Base-by-base conservation (phyloP, 2,329 filamentous ascomycete genomes). In the Onygenales sp. region DNA sequence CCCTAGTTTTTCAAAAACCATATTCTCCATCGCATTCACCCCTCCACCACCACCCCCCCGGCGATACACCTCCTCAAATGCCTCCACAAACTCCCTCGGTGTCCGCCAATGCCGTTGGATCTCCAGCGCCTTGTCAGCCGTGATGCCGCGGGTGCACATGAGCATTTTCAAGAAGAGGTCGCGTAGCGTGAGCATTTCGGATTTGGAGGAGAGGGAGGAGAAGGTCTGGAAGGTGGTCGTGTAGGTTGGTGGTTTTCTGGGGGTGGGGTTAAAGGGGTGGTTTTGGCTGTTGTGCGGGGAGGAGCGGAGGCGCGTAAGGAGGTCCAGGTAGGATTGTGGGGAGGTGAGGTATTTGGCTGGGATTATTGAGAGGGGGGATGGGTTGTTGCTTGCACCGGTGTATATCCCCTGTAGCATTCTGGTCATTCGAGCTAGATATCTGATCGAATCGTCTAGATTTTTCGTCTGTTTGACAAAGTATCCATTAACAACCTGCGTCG, bases 161-260 rank as follows among this genome's bases (percentile, higher is more conserved):
- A 93, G 77, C 87, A 93, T 92, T 68, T 91, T 91, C 31, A 93
- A 72, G 60, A 82, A 92, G 0, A 91, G 68, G 61, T 93, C 88
- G 53, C 86, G 76, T 8, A 92, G 72, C 0, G 86, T 87, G 60
- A 89, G 79, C 55, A 79, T 79, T 51, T 87, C 85, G 0, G 85
- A 88, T 67, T 93, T 93, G 7, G 84, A 87, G 0, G 82, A 82
- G 44, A 92, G 70, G 0, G 82, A 83, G 0, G 84, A 81, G 64
- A 92, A 91, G 0, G 84, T 84, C 0, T 78, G 72, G 60, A 89
- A 90, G 9, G 79, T 87, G 55, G 89, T 79, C 61, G 84, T 78
- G 63, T 82, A 82, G 3, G 75, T 75, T 7, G 46, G 35, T 49
- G 46, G 35, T 49, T 31, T 2, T 43, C 33, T 43, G 36, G 47